Evolutionary conservation across 2,329 filamentous ascomycete genomes (phyloP), one percentile per base, ranked within the genome.

Genomic region (Trichoderma endophyticum): DNA sequence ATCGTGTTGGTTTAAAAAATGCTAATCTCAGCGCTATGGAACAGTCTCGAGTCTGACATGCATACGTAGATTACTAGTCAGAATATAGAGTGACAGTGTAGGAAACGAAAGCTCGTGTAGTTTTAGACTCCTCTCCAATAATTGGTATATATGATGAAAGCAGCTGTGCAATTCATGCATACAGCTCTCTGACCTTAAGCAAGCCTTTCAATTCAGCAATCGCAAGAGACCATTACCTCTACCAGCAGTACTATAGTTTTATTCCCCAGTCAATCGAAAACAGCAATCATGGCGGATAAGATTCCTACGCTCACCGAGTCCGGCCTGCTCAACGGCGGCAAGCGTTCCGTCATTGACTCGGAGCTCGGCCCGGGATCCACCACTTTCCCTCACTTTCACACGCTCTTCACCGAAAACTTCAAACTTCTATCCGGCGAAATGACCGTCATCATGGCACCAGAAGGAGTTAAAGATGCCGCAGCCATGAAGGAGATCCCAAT

Each of bases 381-480:
- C 18, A 70, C 68, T 3, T 70, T 70, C 21, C 68, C 68, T 11
- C 68, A 70, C 21, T 70, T 63, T 15, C 68, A 70, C 26, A 70
- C 43, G 1, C 30, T 21, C 24, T 70, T 70, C 21, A 63, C 59
- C 9, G 68, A 70, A n/a, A 63, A 6, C 30, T 70, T 70, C 30
- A 63, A 63, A 32, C 32, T 70, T 6, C 43, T 63, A 6, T 70
- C 68, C 6, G 68, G 68, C 39, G 62, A 43, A 2, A 14, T 70
- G 7, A 56, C 39, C 9, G 48, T 70, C 39, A 28, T 70, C 30
- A 32, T 56, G 32, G 68, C 68, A 4, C 68, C 68, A 6, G 68
- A 70, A 7, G 68, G 68, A 12, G 68, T 70, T 15, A 70, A 70
- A 7, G 59, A 70, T 15, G 59, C 48, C 7, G 39, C n/a, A 8